phyloP scores from a whole-genome alignment of 2,329 filamentous ascomycete genomes.

The Tolypocladium inflatum region DNA sequence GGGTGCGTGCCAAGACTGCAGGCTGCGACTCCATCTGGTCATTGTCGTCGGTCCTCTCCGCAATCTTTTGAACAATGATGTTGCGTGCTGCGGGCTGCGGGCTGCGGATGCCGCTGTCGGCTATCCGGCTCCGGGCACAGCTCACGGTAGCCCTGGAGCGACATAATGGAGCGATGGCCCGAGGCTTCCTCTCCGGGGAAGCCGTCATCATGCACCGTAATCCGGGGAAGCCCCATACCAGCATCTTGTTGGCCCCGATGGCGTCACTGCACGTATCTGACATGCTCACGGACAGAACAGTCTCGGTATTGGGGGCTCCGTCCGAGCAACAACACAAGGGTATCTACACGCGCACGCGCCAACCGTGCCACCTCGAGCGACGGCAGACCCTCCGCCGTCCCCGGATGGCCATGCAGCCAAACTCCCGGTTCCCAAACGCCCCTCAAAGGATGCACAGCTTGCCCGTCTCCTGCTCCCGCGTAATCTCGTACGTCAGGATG shows the following conservation, averaged over 20 bases:
- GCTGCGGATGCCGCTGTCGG: neutral
- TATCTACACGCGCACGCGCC: neutral
- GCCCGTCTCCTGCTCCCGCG: conserved; percentile 27
- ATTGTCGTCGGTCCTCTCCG: too few relatives aligned
- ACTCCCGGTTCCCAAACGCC: neutral
- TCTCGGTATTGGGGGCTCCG: neutral
- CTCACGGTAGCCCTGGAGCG: neutral
- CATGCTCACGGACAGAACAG: neutral
- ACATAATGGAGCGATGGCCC: too few relatives aligned
- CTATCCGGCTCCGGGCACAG: too few relatives aligned
- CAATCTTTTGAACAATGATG: too few relatives aligned
- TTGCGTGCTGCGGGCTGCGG: too few relatives aligned
- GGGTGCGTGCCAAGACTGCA: too few relatives aligned
- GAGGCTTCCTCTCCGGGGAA: neutral
- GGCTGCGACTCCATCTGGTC: too few relatives aligned
- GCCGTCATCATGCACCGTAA: neutral
- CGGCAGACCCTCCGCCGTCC: neutral
- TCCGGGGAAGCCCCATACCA: neutral
- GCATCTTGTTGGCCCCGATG: neutral
- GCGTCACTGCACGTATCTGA: neutral
- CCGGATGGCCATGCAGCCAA: neutral
- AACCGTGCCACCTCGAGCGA: neutral
- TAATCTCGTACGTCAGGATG: conserved; percentile 61
- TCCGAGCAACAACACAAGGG: neutral
- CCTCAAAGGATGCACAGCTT: conserved; percentile 25